Evolutionary conservation across 352 stramenopile species (phyloP).

Genomic region (Phytopythium oedochilum): DNA sequence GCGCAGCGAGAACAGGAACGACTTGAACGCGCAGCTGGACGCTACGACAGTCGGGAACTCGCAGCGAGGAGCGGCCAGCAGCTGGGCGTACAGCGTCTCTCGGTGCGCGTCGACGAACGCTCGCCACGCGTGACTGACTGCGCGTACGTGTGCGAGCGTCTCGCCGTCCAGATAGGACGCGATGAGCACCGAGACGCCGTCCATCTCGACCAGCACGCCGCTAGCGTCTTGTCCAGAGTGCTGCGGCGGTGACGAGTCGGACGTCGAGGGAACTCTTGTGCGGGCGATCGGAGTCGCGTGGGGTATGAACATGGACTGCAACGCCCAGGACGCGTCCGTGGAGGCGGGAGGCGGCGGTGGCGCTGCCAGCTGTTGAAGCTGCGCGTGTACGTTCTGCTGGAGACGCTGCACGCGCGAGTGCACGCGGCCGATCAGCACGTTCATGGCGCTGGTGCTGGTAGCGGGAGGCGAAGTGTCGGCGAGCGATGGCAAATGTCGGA

Average conservation of each 20-base stretch:
- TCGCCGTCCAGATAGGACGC: constrained; percentile 47
- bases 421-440: background rate
- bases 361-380: constrained; percentile 2
- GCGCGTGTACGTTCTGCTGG: constrained; percentile 7
- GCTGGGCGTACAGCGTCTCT: constrained; percentile 28
- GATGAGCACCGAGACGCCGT: constrained; percentile 47
- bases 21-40: constrained; percentile 44
- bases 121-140: constrained; percentile 35
- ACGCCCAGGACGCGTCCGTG: background rate
- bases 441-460: constrained; percentile 1
- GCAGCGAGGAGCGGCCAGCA: constrained; percentile 18
- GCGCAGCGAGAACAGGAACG: constrained; percentile 42
- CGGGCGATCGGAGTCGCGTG: background rate
- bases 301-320: constrained; percentile 8
- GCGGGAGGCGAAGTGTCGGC: background rate
- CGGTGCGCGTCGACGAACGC: constrained; percentile 32
- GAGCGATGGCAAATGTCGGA: background rate
- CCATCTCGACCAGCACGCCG: constrained; percentile 29
- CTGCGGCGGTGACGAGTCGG: background rate
- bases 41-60: constrained; percentile 37
- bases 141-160: constrained; percentile 32
- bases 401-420: constrained; percentile 3
- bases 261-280: background rate
- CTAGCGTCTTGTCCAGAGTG: constrained; percentile 1
- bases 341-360: background rate